Percentiles rank a stretch among this genome's conserved stretches.
Conservation (phyloP, 1,284 basidiomycete genomes). For the Sutorius eximius region DNA sequence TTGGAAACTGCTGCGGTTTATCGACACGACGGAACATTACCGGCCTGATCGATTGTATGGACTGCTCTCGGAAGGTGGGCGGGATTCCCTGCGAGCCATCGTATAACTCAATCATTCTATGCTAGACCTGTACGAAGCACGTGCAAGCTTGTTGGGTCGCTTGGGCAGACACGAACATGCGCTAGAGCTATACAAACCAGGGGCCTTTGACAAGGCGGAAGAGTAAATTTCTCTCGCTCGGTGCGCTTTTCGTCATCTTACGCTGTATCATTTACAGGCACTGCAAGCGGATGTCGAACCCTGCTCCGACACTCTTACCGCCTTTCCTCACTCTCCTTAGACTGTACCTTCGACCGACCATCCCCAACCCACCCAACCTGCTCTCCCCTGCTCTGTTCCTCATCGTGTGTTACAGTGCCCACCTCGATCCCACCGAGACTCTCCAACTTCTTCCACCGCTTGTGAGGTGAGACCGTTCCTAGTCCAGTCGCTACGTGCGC, state of each 20-base stretch:
- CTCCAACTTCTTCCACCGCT: conserved; percentile 87
- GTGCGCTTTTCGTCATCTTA: not conserved
- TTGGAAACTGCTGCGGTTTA: conserved; percentile 73
- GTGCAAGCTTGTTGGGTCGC: conserved; percentile 87
- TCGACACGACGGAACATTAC: conserved; percentile 73
- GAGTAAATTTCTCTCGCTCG: conserved; percentile 51
- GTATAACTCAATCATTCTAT: not conserved
- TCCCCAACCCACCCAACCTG: conserved; percentile 49
- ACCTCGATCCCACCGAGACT: conserved; percentile 78
- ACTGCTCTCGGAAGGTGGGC: conserved; percentile 71
- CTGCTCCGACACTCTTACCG: conserved; percentile 53
- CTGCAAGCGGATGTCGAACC: conserved; percentile 77
- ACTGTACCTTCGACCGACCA: conserved; percentile 80
- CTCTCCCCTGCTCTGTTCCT: conserved; percentile 81
- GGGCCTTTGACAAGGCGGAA: conserved; percentile 85
- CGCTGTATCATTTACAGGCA: conserved; percentile 54
- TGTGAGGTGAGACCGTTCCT: conserved; percentile 84
- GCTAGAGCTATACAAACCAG: conserved; percentile 83
- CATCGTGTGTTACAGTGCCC: conserved; percentile 79
- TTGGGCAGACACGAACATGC: conserved; percentile 92
- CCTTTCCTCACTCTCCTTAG: conserved; percentile 87
- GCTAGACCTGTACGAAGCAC: conserved; percentile 82
- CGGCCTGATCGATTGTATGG: conserved; percentile 80
- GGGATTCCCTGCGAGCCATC: not conserved
- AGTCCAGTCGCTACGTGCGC: conserved; percentile 66